Evolutionary conservation across 2,329 filamentous ascomycete genomes (phyloP).

Genomic region (Ophiostoma novo-ulmi): DNA sequence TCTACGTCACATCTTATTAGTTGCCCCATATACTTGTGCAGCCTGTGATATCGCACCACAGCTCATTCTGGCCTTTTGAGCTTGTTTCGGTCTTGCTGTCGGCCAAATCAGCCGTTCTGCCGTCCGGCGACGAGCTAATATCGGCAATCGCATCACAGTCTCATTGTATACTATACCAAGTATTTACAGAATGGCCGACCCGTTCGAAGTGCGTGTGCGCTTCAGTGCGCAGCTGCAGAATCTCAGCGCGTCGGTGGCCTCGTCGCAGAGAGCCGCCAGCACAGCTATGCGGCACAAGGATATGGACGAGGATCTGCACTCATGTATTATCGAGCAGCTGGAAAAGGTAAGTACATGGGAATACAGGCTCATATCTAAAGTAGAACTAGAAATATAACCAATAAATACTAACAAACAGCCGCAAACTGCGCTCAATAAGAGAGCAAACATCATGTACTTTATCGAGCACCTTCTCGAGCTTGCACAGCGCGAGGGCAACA

Average conservation of each 20-base stretch:
- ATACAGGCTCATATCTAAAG: too few species aligned
- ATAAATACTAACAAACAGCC: constrained; percentile 11
- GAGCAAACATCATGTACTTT: constrained; percentile 99
- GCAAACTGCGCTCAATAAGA: constrained; percentile 89
- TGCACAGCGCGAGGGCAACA: constrained; percentile 68
- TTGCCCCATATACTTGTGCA: not conserved
- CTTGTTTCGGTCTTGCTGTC: constrained; percentile 1
- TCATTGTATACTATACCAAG: not conserved
- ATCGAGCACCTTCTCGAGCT: constrained; percentile 91
- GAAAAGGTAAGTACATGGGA: constrained; percentile 57
- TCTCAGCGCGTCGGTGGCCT: constrained; percentile 83
- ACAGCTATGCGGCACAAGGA: constrained; percentile 93
- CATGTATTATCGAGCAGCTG: constrained; percentile 92
- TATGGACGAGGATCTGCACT: constrained; percentile 95
- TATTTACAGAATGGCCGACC: constrained; percentile 56
- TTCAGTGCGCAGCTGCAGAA: constrained; percentile 88
- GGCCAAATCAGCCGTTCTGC: not conserved
- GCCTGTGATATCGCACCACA: not conserved
- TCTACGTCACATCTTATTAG: not conserved
- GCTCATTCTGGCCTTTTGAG: not conserved
- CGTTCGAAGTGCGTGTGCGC: constrained; percentile 96
- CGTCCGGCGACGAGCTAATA: not conserved
- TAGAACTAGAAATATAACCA: not conserved
- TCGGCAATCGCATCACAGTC: not conserved
- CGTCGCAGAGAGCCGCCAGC: constrained; percentile 84